phyloP scores from a whole-genome alignment of 495 filamentous ascomycete genomes.

The Xylona heveae region DNA sequence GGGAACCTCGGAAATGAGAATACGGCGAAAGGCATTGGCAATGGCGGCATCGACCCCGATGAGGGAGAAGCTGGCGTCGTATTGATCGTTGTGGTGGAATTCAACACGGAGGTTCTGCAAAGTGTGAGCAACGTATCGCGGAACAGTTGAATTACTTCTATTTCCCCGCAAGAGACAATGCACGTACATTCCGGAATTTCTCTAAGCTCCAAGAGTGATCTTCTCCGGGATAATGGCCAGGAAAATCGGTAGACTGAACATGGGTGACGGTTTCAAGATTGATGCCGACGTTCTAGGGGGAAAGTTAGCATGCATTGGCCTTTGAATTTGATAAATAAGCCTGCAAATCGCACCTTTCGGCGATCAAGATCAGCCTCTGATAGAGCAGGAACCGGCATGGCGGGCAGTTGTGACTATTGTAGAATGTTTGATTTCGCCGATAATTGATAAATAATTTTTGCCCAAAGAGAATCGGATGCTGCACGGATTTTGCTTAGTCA shows the following conservation, averaged over 20 bases:
- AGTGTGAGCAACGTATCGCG: not conserved
- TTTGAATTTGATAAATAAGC: not conserved
- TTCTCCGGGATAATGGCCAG: slow-evolving; percentile 76
- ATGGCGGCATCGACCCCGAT: slow-evolving; percentile 80
- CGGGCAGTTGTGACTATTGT: slow-evolving; percentile 16
- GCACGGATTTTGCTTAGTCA: too few species aligned
- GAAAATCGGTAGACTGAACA: slow-evolving; percentile 74
- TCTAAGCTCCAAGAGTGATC: slow-evolving; percentile 72
- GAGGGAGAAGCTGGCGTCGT: slow-evolving; percentile 70
- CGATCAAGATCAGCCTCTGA: slow-evolving; percentile 28
- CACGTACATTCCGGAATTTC: slow-evolving; percentile 37
- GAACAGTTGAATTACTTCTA: not conserved
- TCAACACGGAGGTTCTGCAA: slow-evolving; percentile 43
- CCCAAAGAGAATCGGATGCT: too few species aligned
- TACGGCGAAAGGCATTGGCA: slow-evolving; percentile 95
- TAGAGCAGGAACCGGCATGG: slow-evolving; percentile 25
- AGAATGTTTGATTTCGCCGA: not conserved
- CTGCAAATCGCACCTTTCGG: slow-evolving; percentile 21
- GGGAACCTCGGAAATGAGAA: slow-evolving; percentile 87
- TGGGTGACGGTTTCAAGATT: slow-evolving; percentile 76
- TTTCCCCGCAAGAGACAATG: not conserved
- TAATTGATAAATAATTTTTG: slow-evolving; percentile 6
- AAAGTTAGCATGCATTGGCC: slow-evolving; percentile 8
- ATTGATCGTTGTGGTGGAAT: slow-evolving; percentile 47
- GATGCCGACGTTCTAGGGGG: slow-evolving; percentile 53